Base-by-base conservation (phyloP, 768 basidiomycete species). In the Podaxis mareebaensis region DNA sequence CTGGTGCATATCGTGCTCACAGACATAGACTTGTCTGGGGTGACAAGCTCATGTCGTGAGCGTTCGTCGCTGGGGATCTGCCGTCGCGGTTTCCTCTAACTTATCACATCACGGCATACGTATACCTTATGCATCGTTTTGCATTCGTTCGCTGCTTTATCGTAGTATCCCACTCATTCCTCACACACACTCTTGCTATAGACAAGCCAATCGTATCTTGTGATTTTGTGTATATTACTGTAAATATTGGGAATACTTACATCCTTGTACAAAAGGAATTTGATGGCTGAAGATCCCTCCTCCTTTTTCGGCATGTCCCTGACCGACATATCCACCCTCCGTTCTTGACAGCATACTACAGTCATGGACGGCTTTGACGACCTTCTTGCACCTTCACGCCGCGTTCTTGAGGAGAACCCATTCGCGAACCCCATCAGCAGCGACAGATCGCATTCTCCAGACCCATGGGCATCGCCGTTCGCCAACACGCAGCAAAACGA, bases 311-410 rank as follows among this genome's bases (percentile, higher is more conserved):
- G 54, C 54, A 40, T 63, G 61, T 30, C 44, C 44, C 54, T 56
- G 44, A 8, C 17, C 8, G 20, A 3, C 22, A 51, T 52, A 40
- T 39, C 44, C 28, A 17, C 48, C 8, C 15, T 10, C 48, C 24
- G 49, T 26, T 15, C 24, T 42, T 33, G 4, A 38, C 42, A 42
- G 44, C 53, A 20, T 53, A 24, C 46, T 51, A 13, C 38, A 60
- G 33, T 53, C 68, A 92, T 92, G 90, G 89, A 90, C 74, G 78
- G 83, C 69, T 93, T 93, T 73, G 91, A 92, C 77, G 91, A 93
- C 74, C 74, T 93, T 53, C 81, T 93, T 39, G 78, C 78, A 11
- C 81, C 84, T 58, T 87, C 89, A 28, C 83, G 84, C 67, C 78
- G 75, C 67, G 81, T 77, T 42, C 77, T 91, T n/a, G 88, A 90